These are phyloP conservation scores for Phytophthora megakarya DNA, from an alignment of 352 stramenopile genomes.

Conservation along the genomic window DNA sequence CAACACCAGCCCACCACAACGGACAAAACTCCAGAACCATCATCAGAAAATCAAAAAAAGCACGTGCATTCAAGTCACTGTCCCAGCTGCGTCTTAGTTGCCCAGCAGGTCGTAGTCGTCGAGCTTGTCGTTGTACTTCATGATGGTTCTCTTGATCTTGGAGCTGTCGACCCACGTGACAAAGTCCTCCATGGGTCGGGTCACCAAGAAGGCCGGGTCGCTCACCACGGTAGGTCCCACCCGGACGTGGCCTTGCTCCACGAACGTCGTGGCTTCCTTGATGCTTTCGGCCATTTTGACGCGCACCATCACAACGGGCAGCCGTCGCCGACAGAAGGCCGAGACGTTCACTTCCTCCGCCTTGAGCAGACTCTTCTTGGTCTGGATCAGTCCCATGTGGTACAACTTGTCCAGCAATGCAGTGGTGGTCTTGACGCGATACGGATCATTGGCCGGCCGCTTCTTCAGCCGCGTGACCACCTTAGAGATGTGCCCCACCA, in stretches of 20 bases:
- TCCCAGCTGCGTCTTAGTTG: conserved; percentile 62
- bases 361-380: conserved; percentile 96
- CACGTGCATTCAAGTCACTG: too few relatives aligned
- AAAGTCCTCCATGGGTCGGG: conserved; percentile 98
- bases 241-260: conserved; percentile 98
- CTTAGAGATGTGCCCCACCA: conserved; percentile 96
- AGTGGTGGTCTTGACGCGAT: conserved; percentile 96
- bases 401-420: conserved; percentile 98
- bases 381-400: conserved; percentile 97
- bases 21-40: conserved; percentile 1
- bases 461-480: conserved; percentile 96
- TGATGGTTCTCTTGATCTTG: conserved; percentile 97
- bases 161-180: conserved; percentile 99
- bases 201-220: conserved; percentile 98
- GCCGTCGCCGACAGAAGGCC: conserved; percentile 93
- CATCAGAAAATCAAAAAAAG: not conserved
- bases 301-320: conserved; percentile 99
- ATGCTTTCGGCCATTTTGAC: conserved; percentile 99
- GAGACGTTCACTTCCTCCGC: conserved; percentile 97
- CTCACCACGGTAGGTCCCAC: conserved; percentile 92
- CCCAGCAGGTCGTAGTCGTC: conserved; percentile 99
- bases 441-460: conserved; percentile 93
- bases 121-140: conserved; percentile 99
- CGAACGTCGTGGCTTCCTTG: conserved; percentile 97
- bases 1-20: conserved; percentile 17